Conservation (phyloP, 805 yeast genomes). For the Clavispora asparagi region DNA sequence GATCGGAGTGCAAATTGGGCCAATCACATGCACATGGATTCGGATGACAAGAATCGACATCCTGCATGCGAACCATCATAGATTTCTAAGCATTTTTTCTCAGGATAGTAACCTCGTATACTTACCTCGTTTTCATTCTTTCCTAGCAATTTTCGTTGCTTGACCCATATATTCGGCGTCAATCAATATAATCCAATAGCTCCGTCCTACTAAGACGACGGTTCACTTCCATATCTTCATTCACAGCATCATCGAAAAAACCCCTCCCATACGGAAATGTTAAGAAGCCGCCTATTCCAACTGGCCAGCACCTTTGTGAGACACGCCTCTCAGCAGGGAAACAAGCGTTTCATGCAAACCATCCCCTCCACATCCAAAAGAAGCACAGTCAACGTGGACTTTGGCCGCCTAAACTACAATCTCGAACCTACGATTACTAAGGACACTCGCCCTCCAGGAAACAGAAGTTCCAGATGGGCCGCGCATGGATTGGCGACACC, state of each 20-base stretch:
- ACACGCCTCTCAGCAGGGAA: conserved; percentile 11
- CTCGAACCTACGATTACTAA: conserved; percentile 6
- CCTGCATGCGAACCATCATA: background rate
- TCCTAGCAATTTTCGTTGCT: background rate
- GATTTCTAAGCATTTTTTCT: background rate
- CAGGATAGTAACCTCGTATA: background rate
- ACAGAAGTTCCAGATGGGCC: conserved; percentile 25
- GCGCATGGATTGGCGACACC: conserved; percentile 23
- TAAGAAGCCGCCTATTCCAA: conserved; percentile 6
- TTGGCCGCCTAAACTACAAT: conserved; percentile 6
- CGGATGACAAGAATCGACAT: background rate
- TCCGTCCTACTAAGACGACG: background rate
- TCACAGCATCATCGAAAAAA: background rate
- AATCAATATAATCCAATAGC: background rate
- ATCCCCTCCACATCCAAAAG: conserved; percentile 15
- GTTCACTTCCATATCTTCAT: background rate
- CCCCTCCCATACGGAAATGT: conserved; percentile 3
- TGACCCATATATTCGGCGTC: background rate
- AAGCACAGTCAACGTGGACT: conserved; percentile 7
- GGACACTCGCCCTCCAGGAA: background rate
- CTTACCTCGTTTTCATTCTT: background rate
- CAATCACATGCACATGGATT: background rate
- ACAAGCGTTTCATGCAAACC: conserved; percentile 25
- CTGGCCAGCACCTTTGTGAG: conserved; percentile 9
- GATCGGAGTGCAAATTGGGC: background rate